Conservation (phyloP, 1,284 basidiomycete genomes). For the Apiotrichum siamense region DNA sequence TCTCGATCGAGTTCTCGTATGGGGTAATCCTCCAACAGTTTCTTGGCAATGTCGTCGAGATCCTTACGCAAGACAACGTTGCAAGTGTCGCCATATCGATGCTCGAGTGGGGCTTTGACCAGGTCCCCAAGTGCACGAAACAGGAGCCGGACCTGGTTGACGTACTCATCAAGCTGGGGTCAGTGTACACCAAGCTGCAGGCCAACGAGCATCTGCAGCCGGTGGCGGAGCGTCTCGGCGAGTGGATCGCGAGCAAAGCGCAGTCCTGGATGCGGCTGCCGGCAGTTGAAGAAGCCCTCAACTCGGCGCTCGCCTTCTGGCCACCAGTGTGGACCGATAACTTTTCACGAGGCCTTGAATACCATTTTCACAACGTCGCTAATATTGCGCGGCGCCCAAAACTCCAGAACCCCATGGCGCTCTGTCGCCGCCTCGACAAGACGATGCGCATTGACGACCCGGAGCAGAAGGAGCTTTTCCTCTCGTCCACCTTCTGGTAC, state of each 20-base stretch:
- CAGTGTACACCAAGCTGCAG: constrained; percentile 4
- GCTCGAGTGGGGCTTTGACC: constrained; percentile 65
- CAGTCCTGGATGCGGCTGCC: constrained; percentile 12
- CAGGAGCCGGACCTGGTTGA: constrained; percentile 14
- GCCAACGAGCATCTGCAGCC: not conserved
- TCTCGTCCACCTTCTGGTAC: constrained; percentile 64
- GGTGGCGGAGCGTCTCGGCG: constrained; percentile 1
- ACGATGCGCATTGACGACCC: not conserved
- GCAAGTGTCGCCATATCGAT: constrained; percentile 64
- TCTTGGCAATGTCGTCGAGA: constrained; percentile 59
- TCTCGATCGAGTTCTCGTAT: constrained; percentile 56
- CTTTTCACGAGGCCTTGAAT: constrained; percentile 5
- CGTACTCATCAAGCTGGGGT: constrained; percentile 29
- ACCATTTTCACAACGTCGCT: constrained; percentile 13
- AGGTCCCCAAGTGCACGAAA: constrained; percentile 14
- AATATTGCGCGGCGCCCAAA: constrained; percentile 4
- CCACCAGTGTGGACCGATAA: constrained; percentile 14
- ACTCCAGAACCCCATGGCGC: constrained; percentile 17
- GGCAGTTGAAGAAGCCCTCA: constrained; percentile 9
- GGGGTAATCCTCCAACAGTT: constrained; percentile 59
- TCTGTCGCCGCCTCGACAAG: constrained; percentile 12
- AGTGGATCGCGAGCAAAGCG: constrained; percentile 1
- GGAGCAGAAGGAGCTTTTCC: constrained; percentile 15
- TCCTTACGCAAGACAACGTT: constrained; percentile 66
- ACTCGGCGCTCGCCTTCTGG: constrained; percentile 28